A percentile compares a stretch with the other conserved stretches of the same genome.
Conservation (phyloP, 2,329 filamentous ascomycete species). For the Penicillium sp. region DNA sequence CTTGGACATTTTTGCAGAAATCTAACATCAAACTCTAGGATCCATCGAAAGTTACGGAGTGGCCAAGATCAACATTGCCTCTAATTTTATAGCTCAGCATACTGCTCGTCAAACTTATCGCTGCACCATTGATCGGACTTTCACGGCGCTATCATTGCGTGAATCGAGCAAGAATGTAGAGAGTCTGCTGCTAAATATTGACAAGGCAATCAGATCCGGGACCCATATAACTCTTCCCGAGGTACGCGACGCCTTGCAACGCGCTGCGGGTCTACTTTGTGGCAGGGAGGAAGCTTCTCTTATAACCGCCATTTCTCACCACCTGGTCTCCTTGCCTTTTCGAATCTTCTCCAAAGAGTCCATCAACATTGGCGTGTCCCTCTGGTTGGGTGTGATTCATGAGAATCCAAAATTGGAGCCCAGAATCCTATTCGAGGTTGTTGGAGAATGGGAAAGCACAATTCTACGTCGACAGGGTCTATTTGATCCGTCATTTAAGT, state of each 20-base stretch:
- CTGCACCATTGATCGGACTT: slow-evolving; percentile 69
- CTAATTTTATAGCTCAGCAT: slow-evolving; percentile 96
- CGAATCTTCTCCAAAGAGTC: slow-evolving; percentile 91
- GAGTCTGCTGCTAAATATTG: slow-evolving; percentile 71
- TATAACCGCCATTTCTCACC: slow-evolving; percentile 73
- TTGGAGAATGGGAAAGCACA: slow-evolving; percentile 87
- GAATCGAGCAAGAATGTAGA: slow-evolving; percentile 53
- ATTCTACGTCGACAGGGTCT: slow-evolving; percentile 78
- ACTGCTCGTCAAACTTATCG: slow-evolving; percentile 96
- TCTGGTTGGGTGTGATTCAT: slow-evolving; percentile 97
- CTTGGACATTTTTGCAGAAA: neutral
- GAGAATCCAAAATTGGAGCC: slow-evolving; percentile 90
- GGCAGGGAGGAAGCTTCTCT: slow-evolving; percentile 71
- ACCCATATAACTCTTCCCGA: slow-evolving; percentile 74
- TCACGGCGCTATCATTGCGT: slow-evolving; percentile 12
- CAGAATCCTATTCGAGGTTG: slow-evolving; percentile 82
- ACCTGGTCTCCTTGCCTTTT: slow-evolving; percentile 92
- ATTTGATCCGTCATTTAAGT: slow-evolving; percentile 74
- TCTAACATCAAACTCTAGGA: slow-evolving; percentile 24
- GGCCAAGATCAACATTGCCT: slow-evolving; percentile 83
- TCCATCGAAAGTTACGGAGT: slow-evolving; percentile 78
- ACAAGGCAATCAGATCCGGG: slow-evolving; percentile 70
- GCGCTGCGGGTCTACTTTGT: slow-evolving; percentile 85
- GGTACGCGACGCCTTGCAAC: slow-evolving; percentile 78
- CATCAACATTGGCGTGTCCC: slow-evolving; percentile 90